phyloP scores from a whole-genome alignment of 495 filamentous ascomycete genomes.

The Hyaloscypha finlandica region DNA sequence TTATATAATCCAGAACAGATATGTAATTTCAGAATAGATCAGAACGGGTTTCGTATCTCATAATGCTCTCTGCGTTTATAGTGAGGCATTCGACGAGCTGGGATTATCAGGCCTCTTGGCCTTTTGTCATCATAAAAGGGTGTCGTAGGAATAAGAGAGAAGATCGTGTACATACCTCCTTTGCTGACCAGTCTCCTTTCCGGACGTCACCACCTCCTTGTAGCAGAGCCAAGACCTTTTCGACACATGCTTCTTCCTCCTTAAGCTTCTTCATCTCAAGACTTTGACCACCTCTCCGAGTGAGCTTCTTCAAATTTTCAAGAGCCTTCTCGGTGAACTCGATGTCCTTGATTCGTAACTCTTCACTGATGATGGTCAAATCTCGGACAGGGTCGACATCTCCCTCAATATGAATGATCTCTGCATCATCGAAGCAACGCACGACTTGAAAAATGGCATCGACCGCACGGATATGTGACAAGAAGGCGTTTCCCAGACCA shows the following conservation, averaged over 20 bases:
- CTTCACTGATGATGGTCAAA: conserved; percentile 94
- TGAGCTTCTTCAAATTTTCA: conserved; percentile 89
- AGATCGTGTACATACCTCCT: conserved; percentile 75
- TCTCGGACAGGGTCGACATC: conserved; percentile 95
- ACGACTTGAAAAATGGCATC: conserved; percentile 99
- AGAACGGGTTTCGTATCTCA: conserved; percentile 75
- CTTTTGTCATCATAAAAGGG: conserved; percentile 93
- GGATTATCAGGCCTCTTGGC: conserved; percentile 94
- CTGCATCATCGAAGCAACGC: conserved; percentile 97
- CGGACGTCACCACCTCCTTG: conserved; percentile 90
- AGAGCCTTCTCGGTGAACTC: conserved; percentile 97
- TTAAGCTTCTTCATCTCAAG: conserved; percentile 97
- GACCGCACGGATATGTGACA: conserved; percentile 98
- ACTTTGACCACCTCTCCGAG: conserved; percentile 88
- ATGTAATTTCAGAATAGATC: conserved; percentile 39
- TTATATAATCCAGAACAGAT: conserved; percentile 26
- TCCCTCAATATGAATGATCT: conserved; percentile 99
- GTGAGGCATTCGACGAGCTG: conserved; percentile 94
- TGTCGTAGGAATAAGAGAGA: conserved; percentile 26
- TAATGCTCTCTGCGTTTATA: conserved; percentile 50
- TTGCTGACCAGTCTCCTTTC: conserved; percentile 84
- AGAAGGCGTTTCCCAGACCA: conserved; percentile 95
- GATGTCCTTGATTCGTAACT: conserved; percentile 97
- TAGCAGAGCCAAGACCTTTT: conserved; percentile 79
- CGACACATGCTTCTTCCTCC: conserved; percentile 91